Base-by-base conservation (phyloP, 495 filamentous ascomycete genomes). In the Penicillium dipodomyicola region DNA sequence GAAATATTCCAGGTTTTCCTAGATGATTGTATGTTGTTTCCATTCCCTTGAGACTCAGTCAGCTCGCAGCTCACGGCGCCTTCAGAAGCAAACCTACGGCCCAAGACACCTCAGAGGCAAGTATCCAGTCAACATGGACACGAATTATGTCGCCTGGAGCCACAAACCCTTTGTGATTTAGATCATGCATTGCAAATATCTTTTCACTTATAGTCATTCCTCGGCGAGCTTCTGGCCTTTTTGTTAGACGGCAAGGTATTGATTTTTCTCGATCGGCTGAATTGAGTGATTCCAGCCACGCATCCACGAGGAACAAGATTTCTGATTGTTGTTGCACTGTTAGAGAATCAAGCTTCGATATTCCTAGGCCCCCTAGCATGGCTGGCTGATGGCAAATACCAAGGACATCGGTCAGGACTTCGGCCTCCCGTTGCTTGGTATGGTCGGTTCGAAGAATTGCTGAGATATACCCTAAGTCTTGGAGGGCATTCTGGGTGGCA, bases 201-300 rank as follows among this genome's bases (percentile, higher is more conserved):
- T 78, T 77, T 52, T 76, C 74, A 8, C 69, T 65, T 7, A 77
- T 41, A 1, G 71, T 77, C 75, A 78, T 78, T 9, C 63, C 67
- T 23, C 67, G 66, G 25, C 70, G 59, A 2, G 64, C 68, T 17
- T 46, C 23, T 4, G 72, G 69, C 14, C 65, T 60, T 2, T 42
- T 14, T 19, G 49, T 17, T 25, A 64, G 49, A 7, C 62, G 55
- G 3, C 23, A 37, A 7, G 54, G 61, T 2, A 42, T 22, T 1
- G 50, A 27, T 39, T 59, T 64, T 17, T 57, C 51, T 14, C 65
- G 58, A 27, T 77, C 74, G 33, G 49, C 59, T 2, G 68, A 76
- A 49, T 77, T 77, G 29, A 76, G 64, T 6, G 74, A 54, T 57
- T 74, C 72, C 10, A 77, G 64, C 59, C 65, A 74, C 43, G 71